phyloP scores from a whole-genome alignment of 495 filamentous ascomycete genomes.

The Trichocladium uniseriatum region DNA sequence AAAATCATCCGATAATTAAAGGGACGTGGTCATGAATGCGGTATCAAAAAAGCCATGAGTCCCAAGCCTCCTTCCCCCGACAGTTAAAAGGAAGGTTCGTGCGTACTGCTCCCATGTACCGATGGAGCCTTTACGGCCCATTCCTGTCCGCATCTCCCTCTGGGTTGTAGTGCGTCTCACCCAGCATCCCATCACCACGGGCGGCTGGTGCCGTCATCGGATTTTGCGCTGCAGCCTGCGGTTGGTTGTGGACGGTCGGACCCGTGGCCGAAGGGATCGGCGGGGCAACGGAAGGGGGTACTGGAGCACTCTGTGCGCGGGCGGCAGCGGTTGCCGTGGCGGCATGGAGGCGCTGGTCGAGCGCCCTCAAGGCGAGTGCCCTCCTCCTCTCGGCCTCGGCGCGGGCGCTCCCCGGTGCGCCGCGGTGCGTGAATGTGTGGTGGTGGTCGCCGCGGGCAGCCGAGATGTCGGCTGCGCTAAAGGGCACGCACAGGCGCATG shows the following conservation, averaged over 20 bases:
- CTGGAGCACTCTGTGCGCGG: slow-evolving; percentile 31
- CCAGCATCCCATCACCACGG: slow-evolving; percentile 39
- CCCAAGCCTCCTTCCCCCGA: neutral
- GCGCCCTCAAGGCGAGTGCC: slow-evolving; percentile 77
- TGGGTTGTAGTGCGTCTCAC: slow-evolving; percentile 60
- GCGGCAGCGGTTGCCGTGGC: slow-evolving; percentile 50
- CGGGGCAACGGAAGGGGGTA: slow-evolving; percentile 29
- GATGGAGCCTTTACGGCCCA: neutral
- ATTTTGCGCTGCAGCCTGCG: slow-evolving; percentile 38
- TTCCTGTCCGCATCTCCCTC: slow-evolving; percentile 45
- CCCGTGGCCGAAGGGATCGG: slow-evolving; percentile 34
- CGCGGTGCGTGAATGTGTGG: slow-evolving; percentile 37
- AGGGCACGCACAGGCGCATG: slow-evolving; percentile 71
- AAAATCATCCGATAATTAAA: slow-evolving; percentile 1
- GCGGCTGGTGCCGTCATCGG: slow-evolving; percentile 29
- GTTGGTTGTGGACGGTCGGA: slow-evolving; percentile 42
- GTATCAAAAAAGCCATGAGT: neutral
- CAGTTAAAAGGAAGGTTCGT: no score
- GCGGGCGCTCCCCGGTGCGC: slow-evolving; percentile 60
- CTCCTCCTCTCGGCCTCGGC: slow-evolving; percentile 89
- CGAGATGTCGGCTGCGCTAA: slow-evolving; percentile 75
- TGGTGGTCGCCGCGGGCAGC: slow-evolving; percentile 48
- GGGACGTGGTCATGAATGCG: neutral
- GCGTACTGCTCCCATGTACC: no score
- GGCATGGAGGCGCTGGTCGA: slow-evolving; percentile 85